Base-by-base conservation (phyloP, 2,329 filamentous ascomycete species). In the Bipolaris zeicola region DNA sequence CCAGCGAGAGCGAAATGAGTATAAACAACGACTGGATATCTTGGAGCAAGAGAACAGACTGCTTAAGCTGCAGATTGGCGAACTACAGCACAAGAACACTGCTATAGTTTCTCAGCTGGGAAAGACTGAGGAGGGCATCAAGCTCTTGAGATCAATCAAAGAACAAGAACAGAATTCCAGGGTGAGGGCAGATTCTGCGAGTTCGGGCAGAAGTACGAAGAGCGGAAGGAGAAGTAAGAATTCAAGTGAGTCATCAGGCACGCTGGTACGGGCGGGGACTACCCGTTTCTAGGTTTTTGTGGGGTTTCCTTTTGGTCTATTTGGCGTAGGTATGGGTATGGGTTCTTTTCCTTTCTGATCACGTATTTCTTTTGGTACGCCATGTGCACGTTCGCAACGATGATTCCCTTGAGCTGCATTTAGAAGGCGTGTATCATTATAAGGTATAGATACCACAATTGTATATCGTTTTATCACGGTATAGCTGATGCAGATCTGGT, bases 71-170 rank as follows among this genome's bases (percentile, higher is more conserved):
- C 79, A 85, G 68, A 77, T 87, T 57, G 80, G 79, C 28, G 81
- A 81, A 36, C 64, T 87, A 70, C 84, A 87, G 73, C 77, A 74
- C 41, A 83, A 87, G 76, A 87, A 87, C 68, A 84, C 82, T 13
- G 74, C 68, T 33, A 66, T 88, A 52, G 80, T 80, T 8, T 74
- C 75, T 6, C 69, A 71, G 43, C 50, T 84, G 49, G 80, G 80
- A 5, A 79, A 74, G 67, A 69, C 63, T 14, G 76, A 78, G 14
- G 63, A 63, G 5, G 74, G 74, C 1, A 51, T 62, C 37, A 70
- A 74, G 46, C 67, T 76, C 18, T 37, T 79, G 36, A 72, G 54
- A 60, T 60, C 48, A 50, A 69, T 68, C 10, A 72, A 53, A 62
- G 75, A 72, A 48, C 69, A 68, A 56, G 65, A 61, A 28, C 60